Conservation (phyloP, 306 rosid species). For the Ceratonia siliqua region DNA sequence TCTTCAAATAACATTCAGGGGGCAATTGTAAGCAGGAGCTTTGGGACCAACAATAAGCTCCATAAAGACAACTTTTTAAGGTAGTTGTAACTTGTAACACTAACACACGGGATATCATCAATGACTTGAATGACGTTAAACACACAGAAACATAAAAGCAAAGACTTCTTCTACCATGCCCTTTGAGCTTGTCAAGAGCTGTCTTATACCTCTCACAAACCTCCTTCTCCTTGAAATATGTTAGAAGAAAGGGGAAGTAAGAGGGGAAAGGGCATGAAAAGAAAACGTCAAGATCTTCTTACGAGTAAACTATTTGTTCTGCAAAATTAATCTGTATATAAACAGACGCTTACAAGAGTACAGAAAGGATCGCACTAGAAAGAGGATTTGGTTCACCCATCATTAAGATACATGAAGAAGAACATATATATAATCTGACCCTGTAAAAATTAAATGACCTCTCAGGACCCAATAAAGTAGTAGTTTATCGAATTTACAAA, state of each 20-base stretch:
- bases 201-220: background rate
- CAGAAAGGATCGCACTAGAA: background rate
- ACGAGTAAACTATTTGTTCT: background rate
- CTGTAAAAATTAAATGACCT: background rate
- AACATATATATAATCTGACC: background rate
- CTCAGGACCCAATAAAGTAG: slow-evolving; percentile 1
- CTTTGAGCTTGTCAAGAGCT: background rate
- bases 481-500: background rate
- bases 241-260: background rate
- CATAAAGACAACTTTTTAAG: background rate
- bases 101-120: slow-evolving; percentile 3
- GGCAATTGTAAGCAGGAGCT: background rate
- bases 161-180: background rate
- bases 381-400: background rate
- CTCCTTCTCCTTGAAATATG: background rate
- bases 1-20: background rate
- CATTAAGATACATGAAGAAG: background rate
- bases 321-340: background rate
- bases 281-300: background rate
- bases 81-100: background rate
- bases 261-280: background rate
- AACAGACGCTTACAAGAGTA: background rate
- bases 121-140: background rate
- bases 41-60: background rate
- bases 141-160: background rate